Evolutionary conservation across 208 protist species (phyloP), one percentile per base, ranked within the genome.

Genomic region (Acanthamoeba sp.): DNA sequence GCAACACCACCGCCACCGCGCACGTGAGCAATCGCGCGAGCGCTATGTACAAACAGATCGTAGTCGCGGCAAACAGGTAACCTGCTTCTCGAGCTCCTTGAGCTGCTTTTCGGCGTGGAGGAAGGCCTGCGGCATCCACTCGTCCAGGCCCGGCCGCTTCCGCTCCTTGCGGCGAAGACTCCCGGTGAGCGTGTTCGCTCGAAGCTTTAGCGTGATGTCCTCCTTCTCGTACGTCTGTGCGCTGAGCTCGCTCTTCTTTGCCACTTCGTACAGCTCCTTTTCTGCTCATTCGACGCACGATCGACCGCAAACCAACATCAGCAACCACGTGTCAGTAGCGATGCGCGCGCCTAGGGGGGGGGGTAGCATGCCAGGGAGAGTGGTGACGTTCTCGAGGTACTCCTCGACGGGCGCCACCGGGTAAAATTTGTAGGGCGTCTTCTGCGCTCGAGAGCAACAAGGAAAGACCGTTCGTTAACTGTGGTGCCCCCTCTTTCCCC

Each of bases 21-120:
- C n/a, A n/a, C n/a, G n/a, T n/a, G n/a, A n/a, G n/a, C n/a, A n/a
- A n/a, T n/a, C n/a, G n/a, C n/a, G n/a, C n/a, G n/a, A n/a, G n/a
- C n/a, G n/a, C n/a, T n/a, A n/a, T n/a, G n/a, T n/a, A n/a, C n/a
- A n/a, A n/a, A n/a, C n/a, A n/a, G n/a, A n/a, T n/a, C n/a, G n/a
- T n/a, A n/a, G n/a, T n/a, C n/a, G n/a, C n/a, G n/a, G n/a, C n/a
- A n/a, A n/a, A n/a, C n/a, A n/a, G n/a, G n/a, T 12, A 10, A 76
- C 66, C 66, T 76, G 66, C 55, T 91, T 91, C 38, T 91, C 85
- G 18, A 91, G 45, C 9, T 91, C 85, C 85, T 91, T 91, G 36
- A 91, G 36, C 32, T 91, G 85, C 55, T 91, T 91, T 12, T 91
- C 42, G 59, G 5, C 34, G 59, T 91, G 9, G 42, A 76, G 36